A percentile compares a stretch with the other conserved stretches of the same genome.
Conservation (phyloP, 2,329 filamentous ascomycete species). For the Botrytis porri region DNA sequence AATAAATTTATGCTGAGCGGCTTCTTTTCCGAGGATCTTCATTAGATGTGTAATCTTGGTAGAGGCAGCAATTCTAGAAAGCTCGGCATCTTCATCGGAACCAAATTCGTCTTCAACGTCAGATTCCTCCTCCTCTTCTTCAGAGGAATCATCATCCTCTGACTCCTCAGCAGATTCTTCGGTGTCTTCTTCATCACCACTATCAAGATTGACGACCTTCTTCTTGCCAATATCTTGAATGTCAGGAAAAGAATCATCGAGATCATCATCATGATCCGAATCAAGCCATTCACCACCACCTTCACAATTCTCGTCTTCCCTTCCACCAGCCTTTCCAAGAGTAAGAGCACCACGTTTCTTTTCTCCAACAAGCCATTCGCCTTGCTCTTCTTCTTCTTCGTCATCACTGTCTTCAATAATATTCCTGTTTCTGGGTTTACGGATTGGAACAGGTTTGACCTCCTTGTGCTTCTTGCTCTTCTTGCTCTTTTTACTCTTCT, state of each 20-base stretch:
- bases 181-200: constrained; percentile 38
- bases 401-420: constrained; percentile 63
- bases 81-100: constrained; percentile 43
- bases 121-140: constrained; percentile 37
- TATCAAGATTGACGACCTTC: constrained; percentile 28
- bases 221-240: constrained; percentile 35
- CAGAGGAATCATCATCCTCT: constrained; percentile 27
- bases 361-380: constrained; percentile 76
- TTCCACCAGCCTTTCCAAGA: constrained; percentile 77
- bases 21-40: constrained; percentile 75
- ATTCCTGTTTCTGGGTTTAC: constrained; percentile 52
- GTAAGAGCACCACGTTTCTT: constrained; percentile 57
- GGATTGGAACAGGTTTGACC: constrained; percentile 37
- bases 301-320: constrained; percentile 84
- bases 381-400: constrained; percentile 62
- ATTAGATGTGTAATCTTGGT: constrained; percentile 90
- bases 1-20: constrained; percentile 86
- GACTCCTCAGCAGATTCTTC: constrained; percentile 39
- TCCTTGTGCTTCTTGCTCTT: constrained; percentile 32
- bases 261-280: constrained; percentile 58
- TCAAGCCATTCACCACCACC: constrained; percentile 78
- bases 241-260: constrained; percentile 43
- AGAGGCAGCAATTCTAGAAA: constrained; percentile 61
- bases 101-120: constrained; percentile 38
- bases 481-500: constrained; percentile 38